Conservation (phyloP, 305 asterid species). For the Solanum chacoense region DNA sequence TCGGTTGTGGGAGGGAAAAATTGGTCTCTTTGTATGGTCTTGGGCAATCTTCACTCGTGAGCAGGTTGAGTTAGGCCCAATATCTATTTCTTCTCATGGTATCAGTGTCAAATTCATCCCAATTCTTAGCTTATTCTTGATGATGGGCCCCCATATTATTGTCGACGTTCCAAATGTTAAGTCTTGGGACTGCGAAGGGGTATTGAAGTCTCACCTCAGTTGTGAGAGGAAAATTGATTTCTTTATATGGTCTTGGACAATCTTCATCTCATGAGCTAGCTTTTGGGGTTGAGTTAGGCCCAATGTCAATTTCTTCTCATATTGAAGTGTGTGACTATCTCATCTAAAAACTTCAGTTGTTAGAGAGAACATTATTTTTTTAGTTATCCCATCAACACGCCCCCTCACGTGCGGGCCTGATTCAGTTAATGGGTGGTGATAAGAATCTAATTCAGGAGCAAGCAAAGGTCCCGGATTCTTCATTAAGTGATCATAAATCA, state of each 20-base stretch:
- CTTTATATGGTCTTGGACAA: neutral
- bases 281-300: neutral
- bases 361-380: neutral
- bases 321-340: neutral
- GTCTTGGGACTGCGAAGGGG: neutral
- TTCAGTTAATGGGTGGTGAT: neutral
- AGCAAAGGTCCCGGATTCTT: neutral
- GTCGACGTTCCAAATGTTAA: neutral
- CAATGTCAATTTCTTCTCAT: neutral
- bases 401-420: neutral
- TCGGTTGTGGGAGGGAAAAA: neutral
- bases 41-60: neutral
- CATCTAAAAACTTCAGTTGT: neutral
- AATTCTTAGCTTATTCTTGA: neutral
- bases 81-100: neutral
- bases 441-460: neutral
- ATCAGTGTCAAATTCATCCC: neutral
- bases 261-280: neutral
- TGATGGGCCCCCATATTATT: neutral
- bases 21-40: neutral
- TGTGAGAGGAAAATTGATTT: neutral
- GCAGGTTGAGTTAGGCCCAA: neutral
- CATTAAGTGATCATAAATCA: neutral
- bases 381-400: neutral
- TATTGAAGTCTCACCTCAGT: neutral